Conservation (phyloP, 176 grass and related monocot genomes). For the Bothriochloa decipiens region DNA sequence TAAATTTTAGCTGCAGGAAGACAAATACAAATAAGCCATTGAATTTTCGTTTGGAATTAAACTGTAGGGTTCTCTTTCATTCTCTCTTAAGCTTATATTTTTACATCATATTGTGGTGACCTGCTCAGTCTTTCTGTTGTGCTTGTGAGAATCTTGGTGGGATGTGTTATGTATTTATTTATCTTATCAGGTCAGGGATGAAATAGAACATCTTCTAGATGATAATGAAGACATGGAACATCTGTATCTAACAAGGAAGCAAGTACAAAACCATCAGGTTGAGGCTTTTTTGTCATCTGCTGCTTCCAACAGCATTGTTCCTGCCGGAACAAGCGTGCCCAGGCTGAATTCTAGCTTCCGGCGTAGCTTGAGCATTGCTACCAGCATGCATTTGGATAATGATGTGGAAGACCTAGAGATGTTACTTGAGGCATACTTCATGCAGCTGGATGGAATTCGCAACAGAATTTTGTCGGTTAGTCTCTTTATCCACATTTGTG, state of each 20-base stretch:
- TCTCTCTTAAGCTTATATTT: not conserved
- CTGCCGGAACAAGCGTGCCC: constrained; percentile 45
- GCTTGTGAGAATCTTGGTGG: constrained; percentile 22
- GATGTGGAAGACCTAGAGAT: constrained; percentile 98
- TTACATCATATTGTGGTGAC: not conserved
- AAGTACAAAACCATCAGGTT: constrained; percentile 87
- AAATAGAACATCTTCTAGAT: constrained; percentile 99
- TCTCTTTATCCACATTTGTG: constrained; percentile 29
- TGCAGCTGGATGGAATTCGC: constrained; percentile 96
- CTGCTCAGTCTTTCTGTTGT: not conserved
- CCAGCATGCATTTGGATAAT: constrained; percentile 83
- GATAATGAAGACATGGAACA: constrained; percentile 96
- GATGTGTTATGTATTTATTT: constrained; percentile 18
- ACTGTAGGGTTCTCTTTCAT: not conserved
- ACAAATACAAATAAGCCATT: not conserved
- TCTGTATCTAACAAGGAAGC: constrained; percentile 96
- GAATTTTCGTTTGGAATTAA: not conserved
- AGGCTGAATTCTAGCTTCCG: constrained; percentile 67
- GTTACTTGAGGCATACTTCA: constrained; percentile 99
- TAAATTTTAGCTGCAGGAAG: not conserved
- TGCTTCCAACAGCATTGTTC: constrained; percentile 81
- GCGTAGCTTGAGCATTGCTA: constrained; percentile 74
- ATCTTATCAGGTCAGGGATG: constrained; percentile 84
- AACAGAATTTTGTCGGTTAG: constrained; percentile 98
- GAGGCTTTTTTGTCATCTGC: constrained; percentile 81